phyloP scores from a whole-genome alignment of 2,329 filamentous ascomycete genomes.

The Aspergillus tamarii region DNA sequence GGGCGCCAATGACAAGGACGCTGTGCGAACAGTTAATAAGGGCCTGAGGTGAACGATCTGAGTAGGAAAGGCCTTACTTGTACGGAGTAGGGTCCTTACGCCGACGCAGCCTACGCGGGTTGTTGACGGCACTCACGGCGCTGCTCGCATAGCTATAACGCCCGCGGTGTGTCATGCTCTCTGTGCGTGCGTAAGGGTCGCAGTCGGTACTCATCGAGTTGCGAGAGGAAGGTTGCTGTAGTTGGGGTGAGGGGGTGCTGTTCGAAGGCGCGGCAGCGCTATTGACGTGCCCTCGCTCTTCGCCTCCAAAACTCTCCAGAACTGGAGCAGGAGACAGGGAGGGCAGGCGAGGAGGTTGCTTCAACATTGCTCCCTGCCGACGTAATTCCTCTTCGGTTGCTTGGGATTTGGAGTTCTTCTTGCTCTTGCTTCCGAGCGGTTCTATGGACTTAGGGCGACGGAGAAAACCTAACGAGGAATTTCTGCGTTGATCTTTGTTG shows the following conservation, averaged over 20 bases:
- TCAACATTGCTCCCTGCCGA: conserved; percentile 61
- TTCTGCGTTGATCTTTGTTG: conserved; percentile 43
- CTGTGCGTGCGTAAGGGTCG: conserved; percentile 79
- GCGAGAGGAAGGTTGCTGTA: conserved; percentile 23
- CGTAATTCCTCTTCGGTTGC: conserved; percentile 55
- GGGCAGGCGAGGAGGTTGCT: conserved; percentile 61
- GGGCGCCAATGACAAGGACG: conserved; percentile 85
- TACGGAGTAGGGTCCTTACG: conserved; percentile 97
- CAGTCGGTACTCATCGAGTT: conserved; percentile 46
- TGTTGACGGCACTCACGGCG: conserved; percentile 88
- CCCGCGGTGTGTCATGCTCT: conserved; percentile 96
- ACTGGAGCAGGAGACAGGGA: conserved; percentile 50
- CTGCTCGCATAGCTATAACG: conserved; percentile 96
- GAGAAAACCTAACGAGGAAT: conserved; percentile 60
- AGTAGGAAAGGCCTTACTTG: conserved; percentile 71
- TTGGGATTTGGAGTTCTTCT: conserved; percentile 43
- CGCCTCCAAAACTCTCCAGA: conserved; percentile 64
- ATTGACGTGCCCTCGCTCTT: conserved; percentile 64
- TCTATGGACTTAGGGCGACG: conserved; percentile 71
- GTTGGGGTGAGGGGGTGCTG: conserved; percentile 41
- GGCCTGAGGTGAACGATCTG: not conserved
- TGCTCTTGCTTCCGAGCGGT: conserved; percentile 48
- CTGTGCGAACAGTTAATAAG: conserved; percentile 51
- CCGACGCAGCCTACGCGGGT: conserved; percentile 84
- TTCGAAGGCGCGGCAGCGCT: conserved; percentile 57